phyloP scores from a whole-genome alignment of 2,329 filamentous ascomycete species.

The Cladosporium sp. region DNA sequence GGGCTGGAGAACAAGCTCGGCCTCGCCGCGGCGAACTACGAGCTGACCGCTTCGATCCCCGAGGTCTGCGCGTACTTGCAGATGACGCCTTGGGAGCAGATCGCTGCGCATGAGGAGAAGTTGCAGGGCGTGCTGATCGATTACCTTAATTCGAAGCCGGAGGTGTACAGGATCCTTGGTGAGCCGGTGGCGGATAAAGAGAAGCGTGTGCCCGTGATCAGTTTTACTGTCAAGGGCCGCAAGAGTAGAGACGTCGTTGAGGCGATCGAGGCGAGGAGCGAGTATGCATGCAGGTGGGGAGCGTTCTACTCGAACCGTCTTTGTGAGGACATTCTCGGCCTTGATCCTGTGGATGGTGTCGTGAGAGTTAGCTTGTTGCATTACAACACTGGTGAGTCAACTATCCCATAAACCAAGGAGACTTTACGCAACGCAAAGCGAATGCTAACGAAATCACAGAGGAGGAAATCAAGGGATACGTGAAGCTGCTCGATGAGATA shows the following conservation, averaged over 20 bases:
- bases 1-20: constrained; percentile 65
- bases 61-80: constrained; percentile 54
- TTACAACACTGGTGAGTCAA: constrained; percentile 62
- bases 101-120: constrained; percentile 56
- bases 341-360: constrained; percentile 57
- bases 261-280: constrained; percentile 54
- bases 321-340: constrained; percentile 53
- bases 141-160: constrained; percentile 51
- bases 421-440: not conserved
- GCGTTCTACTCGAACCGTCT: constrained; percentile 65
- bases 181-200: constrained; percentile 45
- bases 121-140: constrained; percentile 57
- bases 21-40: constrained; percentile 66
- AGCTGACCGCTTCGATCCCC: constrained; percentile 61
- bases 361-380: constrained; percentile 68
- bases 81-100: constrained; percentile 44
- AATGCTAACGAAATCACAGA: constrained; percentile 34
- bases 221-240: constrained; percentile 58
- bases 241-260: constrained; percentile 58
- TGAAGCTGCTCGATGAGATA: constrained; percentile 50
- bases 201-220: constrained; percentile 61
- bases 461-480: constrained; percentile 53
- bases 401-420: no score
- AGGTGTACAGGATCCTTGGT: constrained; percentile 56
- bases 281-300: constrained; percentile 63